Percentiles rank a stretch among this genome's conserved stretches.
Conservation (phyloP, 495 filamentous ascomycete genomes). For the Pyrenopolyporus hunteri region DNA sequence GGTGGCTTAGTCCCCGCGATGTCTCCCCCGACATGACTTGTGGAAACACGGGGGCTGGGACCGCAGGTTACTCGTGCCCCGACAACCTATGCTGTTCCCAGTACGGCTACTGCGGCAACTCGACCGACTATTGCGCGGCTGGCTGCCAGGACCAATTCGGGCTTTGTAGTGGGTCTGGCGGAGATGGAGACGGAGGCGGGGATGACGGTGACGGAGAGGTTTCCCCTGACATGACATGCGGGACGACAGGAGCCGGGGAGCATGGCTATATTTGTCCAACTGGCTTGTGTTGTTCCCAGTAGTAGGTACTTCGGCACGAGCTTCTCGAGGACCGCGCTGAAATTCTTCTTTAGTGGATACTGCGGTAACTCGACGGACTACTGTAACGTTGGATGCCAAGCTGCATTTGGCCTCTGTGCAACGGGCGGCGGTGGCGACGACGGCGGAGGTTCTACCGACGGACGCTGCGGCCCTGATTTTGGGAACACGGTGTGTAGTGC, state of each 20-base stretch:
- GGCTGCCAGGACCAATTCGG: conserved; percentile 52
- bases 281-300: conserved; percentile 42
- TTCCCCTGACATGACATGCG: conserved; percentile 43
- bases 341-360: conserved; percentile 37
- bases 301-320: conserved; percentile 29
- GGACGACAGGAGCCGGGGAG: conserved; percentile 40
- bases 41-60: conserved; percentile 41
- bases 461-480: conserved; percentile 43
- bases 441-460: conserved; percentile 5
- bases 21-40: conserved; percentile 51
- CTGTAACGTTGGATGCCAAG: conserved; percentile 50
- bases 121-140: conserved; percentile 46
- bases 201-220: conserved; percentile 21
- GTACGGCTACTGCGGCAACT: conserved; percentile 49
- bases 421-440: conserved; percentile 15
- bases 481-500: conserved; percentile 48
- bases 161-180: conserved; percentile 33
- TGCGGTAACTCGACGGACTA: conserved; percentile 51
- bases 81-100: conserved; percentile 48
- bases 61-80: conserved; percentile 40
- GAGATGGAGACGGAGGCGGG: conserved; percentile 17
- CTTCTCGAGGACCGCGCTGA: background rate
- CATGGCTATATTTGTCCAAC: conserved; percentile 44
- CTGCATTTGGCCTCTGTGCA: conserved; percentile 46
- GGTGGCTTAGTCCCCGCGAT: conserved; percentile 27